Conservation (phyloP, 106 monocot species). For the Gastrodia elata region DNA sequence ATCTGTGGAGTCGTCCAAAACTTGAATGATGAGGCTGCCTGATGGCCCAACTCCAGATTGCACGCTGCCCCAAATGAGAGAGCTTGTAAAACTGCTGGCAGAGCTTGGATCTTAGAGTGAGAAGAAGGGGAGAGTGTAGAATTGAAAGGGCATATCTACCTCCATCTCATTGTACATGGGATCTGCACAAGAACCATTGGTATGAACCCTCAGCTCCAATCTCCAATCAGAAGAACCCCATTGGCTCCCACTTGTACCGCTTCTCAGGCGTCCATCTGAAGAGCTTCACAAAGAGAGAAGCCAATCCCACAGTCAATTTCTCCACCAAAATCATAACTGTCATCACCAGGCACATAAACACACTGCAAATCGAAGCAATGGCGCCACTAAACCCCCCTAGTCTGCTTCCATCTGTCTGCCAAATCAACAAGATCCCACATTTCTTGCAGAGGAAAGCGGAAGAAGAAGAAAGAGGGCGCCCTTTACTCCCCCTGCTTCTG, state of each 20-base stretch:
- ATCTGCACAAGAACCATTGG: slow-evolving; percentile 32
- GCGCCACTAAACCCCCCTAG: slow-evolving; percentile 14
- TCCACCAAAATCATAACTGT: slow-evolving; percentile 23
- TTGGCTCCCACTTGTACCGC: slow-evolving; percentile 25
- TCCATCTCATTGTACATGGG: slow-evolving; percentile 43
- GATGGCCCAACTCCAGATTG: slow-evolving; percentile 19
- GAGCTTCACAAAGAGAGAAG: slow-evolving; percentile 19
- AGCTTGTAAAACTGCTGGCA: slow-evolving; percentile 17
- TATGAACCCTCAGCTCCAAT: slow-evolving; percentile 8
- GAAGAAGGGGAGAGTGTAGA: neutral
- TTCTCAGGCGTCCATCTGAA: slow-evolving; percentile 26
- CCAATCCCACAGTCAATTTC: slow-evolving; percentile 17
- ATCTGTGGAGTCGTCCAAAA: slow-evolving; percentile 36
- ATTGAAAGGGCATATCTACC: slow-evolving; percentile 7
- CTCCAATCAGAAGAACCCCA: slow-evolving; percentile 19
- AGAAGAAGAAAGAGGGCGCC: neutral
- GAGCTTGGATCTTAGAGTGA: neutral
- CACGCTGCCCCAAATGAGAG: slow-evolving; percentile 32
- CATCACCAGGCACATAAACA: slow-evolving; percentile 20
- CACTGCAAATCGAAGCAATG: slow-evolving; percentile 18
- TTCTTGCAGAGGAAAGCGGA: neutral
- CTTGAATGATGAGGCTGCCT: slow-evolving; percentile 30
- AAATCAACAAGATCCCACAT: neutral
- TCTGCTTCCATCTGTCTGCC: neutral
- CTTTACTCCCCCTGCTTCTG: neutral